A percentile compares a stretch with the other conserved stretches of the same genome.
phyloP scores from a whole-genome alignment of 768 basidiomycete genomes.

The Rhodocollybia butyracea region DNA sequence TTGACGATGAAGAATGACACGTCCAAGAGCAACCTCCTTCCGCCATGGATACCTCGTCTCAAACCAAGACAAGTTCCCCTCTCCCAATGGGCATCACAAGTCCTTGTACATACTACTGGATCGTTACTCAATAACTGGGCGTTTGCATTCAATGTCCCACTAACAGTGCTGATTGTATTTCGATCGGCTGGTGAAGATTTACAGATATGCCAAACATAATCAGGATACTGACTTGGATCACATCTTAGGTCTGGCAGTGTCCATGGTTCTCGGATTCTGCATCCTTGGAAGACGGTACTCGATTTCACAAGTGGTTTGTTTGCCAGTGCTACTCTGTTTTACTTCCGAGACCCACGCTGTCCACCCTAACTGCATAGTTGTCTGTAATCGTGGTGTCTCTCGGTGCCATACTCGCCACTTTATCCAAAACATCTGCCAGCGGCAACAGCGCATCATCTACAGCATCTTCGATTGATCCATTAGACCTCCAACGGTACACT shows the following conservation, averaged over 20 bases:
- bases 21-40: not conserved
- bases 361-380: constrained; percentile 41
- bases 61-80: constrained; percentile 71
- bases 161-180: constrained; percentile 81
- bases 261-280: constrained; percentile 69
- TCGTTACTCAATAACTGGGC: constrained; percentile 81
- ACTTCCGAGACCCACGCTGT: not conserved
- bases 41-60: constrained; percentile 42
- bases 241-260: constrained; percentile 62
- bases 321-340: not conserved
- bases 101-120: constrained; percentile 60
- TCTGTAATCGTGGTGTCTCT: constrained; percentile 65
- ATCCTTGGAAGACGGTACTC: constrained; percentile 61
- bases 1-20: constrained; percentile 34
- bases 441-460: constrained; percentile 11
- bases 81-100: constrained; percentile 65
- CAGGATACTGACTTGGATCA: constrained; percentile 2
- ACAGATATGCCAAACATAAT: not conserved
- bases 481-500: constrained; percentile 46
- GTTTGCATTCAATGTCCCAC: constrained; percentile 71
- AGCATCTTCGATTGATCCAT: constrained; percentile 17
- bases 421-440: constrained; percentile 54
- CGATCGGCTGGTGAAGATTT: constrained; percentile 64
- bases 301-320: constrained; percentile 55
- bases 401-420: constrained; percentile 71